Conservation (phyloP, 805 yeast genomes). For the Kuraishia borneana region DNA sequence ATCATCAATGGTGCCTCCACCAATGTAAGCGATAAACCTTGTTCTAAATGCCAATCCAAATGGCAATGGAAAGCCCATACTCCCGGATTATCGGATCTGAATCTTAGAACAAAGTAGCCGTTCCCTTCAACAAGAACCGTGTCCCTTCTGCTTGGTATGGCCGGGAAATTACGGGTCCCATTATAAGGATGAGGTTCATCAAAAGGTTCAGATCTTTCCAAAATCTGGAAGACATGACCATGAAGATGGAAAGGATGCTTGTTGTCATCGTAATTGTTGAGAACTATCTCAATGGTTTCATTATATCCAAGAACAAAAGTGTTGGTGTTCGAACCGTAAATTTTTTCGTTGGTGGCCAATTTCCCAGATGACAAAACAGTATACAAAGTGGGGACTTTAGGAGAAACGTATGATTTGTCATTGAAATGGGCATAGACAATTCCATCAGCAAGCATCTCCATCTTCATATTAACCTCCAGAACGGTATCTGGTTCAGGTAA, state of each 20-base stretch:
- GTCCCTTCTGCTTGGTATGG: constrained; percentile 57
- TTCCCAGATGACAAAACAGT: constrained; percentile 54
- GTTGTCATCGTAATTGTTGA: constrained; percentile 73
- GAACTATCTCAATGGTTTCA: constrained; percentile 62
- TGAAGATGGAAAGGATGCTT: constrained; percentile 75
- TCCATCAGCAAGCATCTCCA: constrained; percentile 67
- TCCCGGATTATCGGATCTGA: constrained; percentile 87
- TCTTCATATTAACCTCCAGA: constrained; percentile 45
- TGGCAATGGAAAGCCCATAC: constrained; percentile 99
- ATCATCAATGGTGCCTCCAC: constrained; percentile 58
- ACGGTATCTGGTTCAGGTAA: constrained; percentile 51
- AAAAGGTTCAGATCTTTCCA: constrained; percentile 38
- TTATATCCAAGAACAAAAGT: constrained; percentile 46
- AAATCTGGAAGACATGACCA: constrained; percentile 60
- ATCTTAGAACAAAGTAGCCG: constrained; percentile 60
- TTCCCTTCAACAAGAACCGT: constrained; percentile 57
- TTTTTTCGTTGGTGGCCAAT: constrained; percentile 38
- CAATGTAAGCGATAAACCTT: constrained; percentile 76
- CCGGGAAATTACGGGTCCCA: constrained; percentile 36
- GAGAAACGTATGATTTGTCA: constrained; percentile 49
- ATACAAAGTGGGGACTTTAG: constrained; percentile 61
- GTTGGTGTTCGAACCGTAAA: constrained; percentile 68
- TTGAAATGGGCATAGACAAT: constrained; percentile 71
- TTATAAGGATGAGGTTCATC: constrained; percentile 51
- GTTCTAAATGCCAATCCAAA: constrained; percentile 95